These are phyloP conservation scores for Triticum monococcum DNA, from an alignment of 176 grass and related monocot species.

Conservation along the genomic window DNA sequence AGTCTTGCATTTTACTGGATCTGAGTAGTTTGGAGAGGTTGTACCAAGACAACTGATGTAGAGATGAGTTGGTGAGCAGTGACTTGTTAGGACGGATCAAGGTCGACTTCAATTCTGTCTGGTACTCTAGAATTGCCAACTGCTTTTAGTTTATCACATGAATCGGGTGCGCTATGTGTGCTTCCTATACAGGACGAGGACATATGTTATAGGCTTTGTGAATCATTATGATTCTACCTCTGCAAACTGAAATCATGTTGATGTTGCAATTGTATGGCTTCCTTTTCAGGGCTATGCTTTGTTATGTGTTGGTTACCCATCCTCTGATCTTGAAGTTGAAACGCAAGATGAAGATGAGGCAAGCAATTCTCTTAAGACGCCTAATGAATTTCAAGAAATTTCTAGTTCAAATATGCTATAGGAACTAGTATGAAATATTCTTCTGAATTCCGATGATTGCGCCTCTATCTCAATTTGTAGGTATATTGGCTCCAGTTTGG, in stretches of 20 bases:
- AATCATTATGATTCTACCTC: neutral
- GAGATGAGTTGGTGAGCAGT: neutral
- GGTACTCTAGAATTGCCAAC: neutral
- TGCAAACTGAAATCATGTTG: neutral
- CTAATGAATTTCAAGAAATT: neutral
- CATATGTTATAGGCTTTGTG: neutral
- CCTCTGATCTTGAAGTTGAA: conserved; percentile 88
- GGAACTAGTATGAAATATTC: neutral
- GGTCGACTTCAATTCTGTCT: neutral
- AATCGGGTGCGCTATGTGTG: neutral
- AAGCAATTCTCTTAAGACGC: conserved; percentile 8
- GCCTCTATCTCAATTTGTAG: conserved; percentile 30
- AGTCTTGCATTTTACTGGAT: neutral
- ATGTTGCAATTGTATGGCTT: conserved; percentile 6
- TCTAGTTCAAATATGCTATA: neutral
- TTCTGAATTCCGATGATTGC: conserved; percentile 12
- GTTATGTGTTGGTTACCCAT: conserved; percentile 91
- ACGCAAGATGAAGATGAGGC: conserved; percentile 99
- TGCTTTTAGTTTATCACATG: neutral
- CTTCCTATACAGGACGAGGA: neutral
- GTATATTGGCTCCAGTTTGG: conserved; percentile 99
- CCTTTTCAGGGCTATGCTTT: conserved; percentile 86
- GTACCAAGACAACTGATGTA: neutral
- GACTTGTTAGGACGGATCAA: neutral
- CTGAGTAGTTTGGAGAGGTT: neutral